Evolutionary conservation across 179 eudicot species (phyloP).

Genomic region (Carnegiea gigantea): DNA sequence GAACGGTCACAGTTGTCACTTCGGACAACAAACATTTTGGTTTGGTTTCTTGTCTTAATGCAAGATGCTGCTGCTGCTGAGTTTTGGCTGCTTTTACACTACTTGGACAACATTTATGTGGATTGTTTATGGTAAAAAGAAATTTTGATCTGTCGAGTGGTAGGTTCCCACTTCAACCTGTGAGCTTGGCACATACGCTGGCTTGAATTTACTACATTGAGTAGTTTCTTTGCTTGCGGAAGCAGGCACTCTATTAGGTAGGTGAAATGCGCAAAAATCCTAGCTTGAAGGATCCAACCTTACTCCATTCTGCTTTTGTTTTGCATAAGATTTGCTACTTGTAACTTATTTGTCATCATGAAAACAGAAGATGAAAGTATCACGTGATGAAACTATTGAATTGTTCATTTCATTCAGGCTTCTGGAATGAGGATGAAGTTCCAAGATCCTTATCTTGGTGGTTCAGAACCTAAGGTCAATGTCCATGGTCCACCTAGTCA

Average conservation of each 20-base stretch:
- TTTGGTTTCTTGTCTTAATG: neutral
- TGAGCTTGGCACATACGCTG: neutral
- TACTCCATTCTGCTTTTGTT: neutral
- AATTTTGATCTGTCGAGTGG: neutral
- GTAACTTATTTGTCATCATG: neutral
- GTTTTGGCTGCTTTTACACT: neutral
- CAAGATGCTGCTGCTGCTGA: neutral
- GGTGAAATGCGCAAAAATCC: neutral
- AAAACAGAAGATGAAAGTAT: neutral
- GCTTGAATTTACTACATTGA: neutral
- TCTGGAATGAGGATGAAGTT: constrained; percentile 27
- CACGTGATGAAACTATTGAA: neutral
- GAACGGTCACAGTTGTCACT: neutral
- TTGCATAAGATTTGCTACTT: neutral
- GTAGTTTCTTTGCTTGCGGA: too few relatives aligned
- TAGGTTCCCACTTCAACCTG: neutral
- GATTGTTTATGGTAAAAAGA: neutral
- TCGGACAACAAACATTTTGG: neutral
- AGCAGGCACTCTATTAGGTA: neutral
- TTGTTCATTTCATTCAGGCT: constrained; percentile 23
- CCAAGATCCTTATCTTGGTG: constrained; percentile 30
- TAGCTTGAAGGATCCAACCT: neutral
- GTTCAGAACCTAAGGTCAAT: constrained; percentile 24
- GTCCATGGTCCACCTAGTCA: constrained; percentile 24
- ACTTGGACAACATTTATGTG: neutral